These are phyloP conservation scores for Hypoxylon intermedium DNA, from an alignment of 495 filamentous ascomycete species.

Conservation along the genomic window DNA sequence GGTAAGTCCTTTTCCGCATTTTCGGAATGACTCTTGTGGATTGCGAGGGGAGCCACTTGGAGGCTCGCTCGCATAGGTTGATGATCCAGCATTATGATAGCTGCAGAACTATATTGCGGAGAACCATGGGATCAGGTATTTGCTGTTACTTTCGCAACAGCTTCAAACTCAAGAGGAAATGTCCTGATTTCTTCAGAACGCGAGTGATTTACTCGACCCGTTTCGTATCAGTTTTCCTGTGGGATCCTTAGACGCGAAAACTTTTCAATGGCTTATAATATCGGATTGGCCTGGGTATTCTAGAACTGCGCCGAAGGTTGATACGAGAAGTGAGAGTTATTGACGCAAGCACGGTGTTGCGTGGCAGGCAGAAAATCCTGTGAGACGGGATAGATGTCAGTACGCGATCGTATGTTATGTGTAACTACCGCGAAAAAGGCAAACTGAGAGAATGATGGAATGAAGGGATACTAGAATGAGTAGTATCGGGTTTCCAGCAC, in stretches of 20 bases:
- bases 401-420: constrained; percentile 35
- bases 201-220: constrained; percentile 1
- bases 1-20: constrained; percentile 52
- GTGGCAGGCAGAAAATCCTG: constrained; percentile 14
- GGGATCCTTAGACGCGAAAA: not conserved
- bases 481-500: constrained; percentile 21
- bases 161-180: constrained; percentile 25
- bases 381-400: constrained; percentile 18
- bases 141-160: constrained; percentile 41
- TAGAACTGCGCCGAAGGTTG: constrained; percentile 8
- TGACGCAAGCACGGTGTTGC: constrained; percentile 12
- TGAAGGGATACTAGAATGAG: constrained; percentile 40
- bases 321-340: not conserved
- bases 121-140: constrained; percentile 48
- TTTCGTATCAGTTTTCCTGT: constrained; percentile 12
- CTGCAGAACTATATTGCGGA: constrained; percentile 37
- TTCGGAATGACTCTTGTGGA: constrained; percentile 67
- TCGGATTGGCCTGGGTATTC: not conserved
- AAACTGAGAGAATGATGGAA: constrained; percentile 36
- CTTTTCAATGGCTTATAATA: constrained; percentile 9
- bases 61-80: constrained; percentile 62
- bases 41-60: constrained; percentile 76
- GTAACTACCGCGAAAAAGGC: constrained; percentile 18
- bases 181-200: constrained; percentile 16
- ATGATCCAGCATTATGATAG: constrained; percentile 61